phyloP scores from a whole-genome alignment of 176 grass and related monocot species.

The Zea luxurians region DNA sequence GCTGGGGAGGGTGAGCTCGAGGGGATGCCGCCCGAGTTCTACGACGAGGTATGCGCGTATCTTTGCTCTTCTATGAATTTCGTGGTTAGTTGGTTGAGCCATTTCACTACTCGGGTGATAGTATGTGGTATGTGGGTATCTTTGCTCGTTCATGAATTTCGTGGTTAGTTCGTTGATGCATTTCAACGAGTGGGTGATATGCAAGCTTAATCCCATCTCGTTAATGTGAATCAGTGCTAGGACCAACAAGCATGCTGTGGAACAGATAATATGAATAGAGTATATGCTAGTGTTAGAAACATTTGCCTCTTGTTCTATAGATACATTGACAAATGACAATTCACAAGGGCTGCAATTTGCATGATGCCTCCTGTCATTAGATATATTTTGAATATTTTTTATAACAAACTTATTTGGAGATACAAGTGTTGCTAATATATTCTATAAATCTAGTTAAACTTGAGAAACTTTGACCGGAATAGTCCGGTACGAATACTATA shows the following conservation, averaged over 20 bases:
- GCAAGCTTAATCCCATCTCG: not conserved
- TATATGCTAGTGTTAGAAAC: not conserved
- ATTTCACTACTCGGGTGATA: slow-evolving; percentile 32
- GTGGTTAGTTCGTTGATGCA: slow-evolving; percentile 22
- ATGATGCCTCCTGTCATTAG: too few species aligned
- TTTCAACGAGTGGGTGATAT: slow-evolving; percentile 29
- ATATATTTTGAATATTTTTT: too few species aligned
- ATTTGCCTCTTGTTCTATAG: not conserved
- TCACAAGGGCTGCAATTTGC: not conserved
- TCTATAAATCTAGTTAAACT: too few species aligned
- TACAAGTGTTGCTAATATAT: too few species aligned
- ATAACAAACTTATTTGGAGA: too few species aligned
- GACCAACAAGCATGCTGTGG: not conserved
- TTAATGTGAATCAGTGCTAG: not conserved
- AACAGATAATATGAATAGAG: not conserved
- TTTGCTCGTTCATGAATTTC: not conserved
- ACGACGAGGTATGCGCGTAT: slow-evolving; percentile 53
- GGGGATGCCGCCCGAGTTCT: slow-evolving; percentile 61
- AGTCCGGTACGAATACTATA: too few species aligned
- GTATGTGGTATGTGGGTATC: slow-evolving; percentile 26
- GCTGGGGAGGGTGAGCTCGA: slow-evolving; percentile 32
- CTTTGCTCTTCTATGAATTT: not conserved
- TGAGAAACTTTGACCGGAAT: too few species aligned
- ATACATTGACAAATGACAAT: not conserved
- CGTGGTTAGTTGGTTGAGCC: slow-evolving; percentile 15